These are phyloP conservation scores for Encephalitozoon romaleae DNA, from an alignment of 371 early-diverging fungal species.

Conservation along the genomic window DNA sequence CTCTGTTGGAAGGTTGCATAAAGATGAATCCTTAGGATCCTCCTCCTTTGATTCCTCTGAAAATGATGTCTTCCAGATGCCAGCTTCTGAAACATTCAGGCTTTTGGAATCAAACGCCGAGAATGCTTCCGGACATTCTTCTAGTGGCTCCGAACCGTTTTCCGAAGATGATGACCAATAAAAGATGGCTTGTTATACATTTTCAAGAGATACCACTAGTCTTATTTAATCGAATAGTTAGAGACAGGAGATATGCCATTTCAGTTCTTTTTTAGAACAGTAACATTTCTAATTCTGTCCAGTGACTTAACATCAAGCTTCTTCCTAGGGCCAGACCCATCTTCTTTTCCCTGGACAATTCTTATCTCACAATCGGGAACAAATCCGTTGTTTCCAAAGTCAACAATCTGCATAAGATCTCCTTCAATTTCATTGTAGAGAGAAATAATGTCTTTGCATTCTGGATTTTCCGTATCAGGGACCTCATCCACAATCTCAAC, in stretches of 20 bases:
- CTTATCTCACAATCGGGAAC: slow-evolving; percentile 12
- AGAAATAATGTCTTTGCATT: not conserved
- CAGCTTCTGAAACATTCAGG: not conserved
- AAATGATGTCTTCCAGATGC: not conserved
- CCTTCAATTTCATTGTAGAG: slow-evolving; percentile 39
- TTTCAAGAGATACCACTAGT: no score
- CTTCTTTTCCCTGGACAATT: not conserved
- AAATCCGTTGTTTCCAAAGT: slow-evolving; percentile 20
- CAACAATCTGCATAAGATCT: slow-evolving; percentile 19
- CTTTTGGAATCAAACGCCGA: not conserved
- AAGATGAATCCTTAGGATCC: not conserved
- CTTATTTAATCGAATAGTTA: no score
- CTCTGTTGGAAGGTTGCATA: slow-evolving; percentile 30
- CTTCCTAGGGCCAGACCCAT: not conserved
- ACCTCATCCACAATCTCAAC: not conserved
- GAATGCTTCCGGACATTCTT: not conserved
- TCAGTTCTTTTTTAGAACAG: slow-evolving; percentile 15
- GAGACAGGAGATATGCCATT: no score
- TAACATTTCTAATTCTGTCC: slow-evolving; percentile 26
- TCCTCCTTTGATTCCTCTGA: not conserved
- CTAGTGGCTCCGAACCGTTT: not conserved
- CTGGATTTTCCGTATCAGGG: not conserved
- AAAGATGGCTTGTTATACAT: not conserved
- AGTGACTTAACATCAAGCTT: not conserved
- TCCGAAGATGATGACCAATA: not conserved